Conservation (phyloP, 345 rosid species). For the Eucalyptus lansdowneana region DNA sequence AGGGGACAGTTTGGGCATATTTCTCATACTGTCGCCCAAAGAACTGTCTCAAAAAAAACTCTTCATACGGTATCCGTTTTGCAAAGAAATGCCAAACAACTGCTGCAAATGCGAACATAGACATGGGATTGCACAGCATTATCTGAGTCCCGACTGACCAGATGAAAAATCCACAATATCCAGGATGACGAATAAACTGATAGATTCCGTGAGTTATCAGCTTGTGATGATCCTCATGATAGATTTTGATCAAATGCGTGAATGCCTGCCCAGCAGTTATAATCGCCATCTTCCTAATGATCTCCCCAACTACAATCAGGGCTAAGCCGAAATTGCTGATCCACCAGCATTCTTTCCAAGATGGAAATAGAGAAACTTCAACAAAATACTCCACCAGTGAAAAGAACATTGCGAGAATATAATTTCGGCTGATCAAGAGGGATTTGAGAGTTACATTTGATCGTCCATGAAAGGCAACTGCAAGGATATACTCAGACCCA, state of each 20-base stretch:
- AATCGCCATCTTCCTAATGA: constrained; percentile 22
- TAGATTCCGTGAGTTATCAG: constrained; percentile 28
- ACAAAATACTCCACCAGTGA: constrained; percentile 23
- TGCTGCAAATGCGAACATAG: constrained; percentile 15
- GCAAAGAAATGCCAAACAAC: constrained; percentile 18
- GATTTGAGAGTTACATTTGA: constrained; percentile 17
- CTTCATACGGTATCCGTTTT: constrained; percentile 1
- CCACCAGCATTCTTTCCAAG: constrained; percentile 28
- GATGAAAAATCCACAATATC: constrained; percentile 28
- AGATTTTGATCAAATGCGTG: constrained; percentile 21
- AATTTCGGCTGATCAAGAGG: constrained; percentile 20
- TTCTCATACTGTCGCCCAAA: background rate
- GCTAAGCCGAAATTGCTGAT: constrained; percentile 21
- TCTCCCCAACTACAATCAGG: constrained; percentile 17
- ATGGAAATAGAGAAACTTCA: constrained; percentile 22
- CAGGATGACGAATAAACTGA: constrained; percentile 23
- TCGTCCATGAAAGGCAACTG: constrained; percentile 21
- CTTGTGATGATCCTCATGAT: constrained; percentile 20
- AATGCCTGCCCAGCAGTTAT: constrained; percentile 33
- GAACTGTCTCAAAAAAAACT: constrained; percentile 1
- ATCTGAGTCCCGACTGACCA: constrained; percentile 35
- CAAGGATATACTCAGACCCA: constrained; percentile 24
- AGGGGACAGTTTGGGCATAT: constrained; percentile 1
- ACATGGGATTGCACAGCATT: constrained; percentile 34
- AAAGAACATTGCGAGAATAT: constrained; percentile 19